Conservation (phyloP, 2,329 filamentous ascomycete genomes). For the Stemphylium beticola region DNA sequence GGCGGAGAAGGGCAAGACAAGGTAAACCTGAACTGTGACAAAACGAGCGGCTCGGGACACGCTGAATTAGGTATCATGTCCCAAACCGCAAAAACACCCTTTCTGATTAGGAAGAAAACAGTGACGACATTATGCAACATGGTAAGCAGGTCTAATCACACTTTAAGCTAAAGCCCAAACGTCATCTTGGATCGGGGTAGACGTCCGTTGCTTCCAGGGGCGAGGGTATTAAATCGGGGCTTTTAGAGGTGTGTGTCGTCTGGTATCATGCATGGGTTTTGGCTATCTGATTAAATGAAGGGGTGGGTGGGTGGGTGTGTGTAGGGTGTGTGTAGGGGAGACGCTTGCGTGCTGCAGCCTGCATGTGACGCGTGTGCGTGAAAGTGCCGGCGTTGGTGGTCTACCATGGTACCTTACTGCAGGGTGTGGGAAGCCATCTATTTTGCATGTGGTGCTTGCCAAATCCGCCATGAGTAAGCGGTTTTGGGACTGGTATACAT, state of each 20-base stretch:
- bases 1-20: too few species aligned
- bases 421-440: background rate
- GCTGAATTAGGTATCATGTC: too few species aligned
- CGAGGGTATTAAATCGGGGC: background rate
- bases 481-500: conserved; percentile 8
- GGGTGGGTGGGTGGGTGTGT: too few species aligned
- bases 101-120: too few species aligned
- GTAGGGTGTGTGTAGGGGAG: too few species aligned
- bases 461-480: background rate
- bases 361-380: too few species aligned
- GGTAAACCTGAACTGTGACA: too few species aligned
- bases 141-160: too few species aligned
- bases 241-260: background rate
- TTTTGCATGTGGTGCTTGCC: background rate
- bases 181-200: background rate
- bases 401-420: background rate
- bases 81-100: too few species aligned
- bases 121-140: conserved; percentile 1
- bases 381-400: background rate
- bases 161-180: too few species aligned
- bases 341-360: too few species aligned
- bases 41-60: too few species aligned
- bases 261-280: background rate
- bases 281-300: background rate
- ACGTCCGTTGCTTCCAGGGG: background rate